Percentiles rank a stretch among this genome's conserved stretches.
Evolutionary conservation across 768 basidiomycete species (phyloP).

Genomic region (Stropharia rugosoannulata): DNA sequence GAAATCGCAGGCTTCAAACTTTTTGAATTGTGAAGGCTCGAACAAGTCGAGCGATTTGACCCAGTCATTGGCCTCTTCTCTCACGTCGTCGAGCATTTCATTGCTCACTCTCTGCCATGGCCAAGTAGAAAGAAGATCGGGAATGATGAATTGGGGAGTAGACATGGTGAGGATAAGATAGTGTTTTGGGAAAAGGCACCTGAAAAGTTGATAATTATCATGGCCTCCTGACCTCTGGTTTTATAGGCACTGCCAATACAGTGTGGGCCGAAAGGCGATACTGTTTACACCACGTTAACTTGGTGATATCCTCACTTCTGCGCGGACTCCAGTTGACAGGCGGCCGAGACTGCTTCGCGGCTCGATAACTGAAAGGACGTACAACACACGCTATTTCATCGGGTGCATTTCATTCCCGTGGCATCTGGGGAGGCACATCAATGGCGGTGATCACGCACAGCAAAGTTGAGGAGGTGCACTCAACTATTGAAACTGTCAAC

Average conservation of each 20-base stretch:
- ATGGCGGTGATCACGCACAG: too few species aligned
- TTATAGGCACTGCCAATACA: background rate
- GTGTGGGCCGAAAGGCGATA: too few species aligned
- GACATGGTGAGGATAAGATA: background rate
- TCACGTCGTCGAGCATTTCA: slow-evolving; percentile 8
- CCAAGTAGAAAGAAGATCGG: slow-evolving; percentile 18
- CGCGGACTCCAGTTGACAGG: too few species aligned
- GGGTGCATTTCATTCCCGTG: too few species aligned
- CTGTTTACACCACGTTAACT: too few species aligned
- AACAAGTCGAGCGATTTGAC: slow-evolving; percentile 16
- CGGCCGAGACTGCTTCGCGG: too few species aligned
- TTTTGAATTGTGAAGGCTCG: slow-evolving; percentile 16
- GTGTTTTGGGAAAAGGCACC: background rate
- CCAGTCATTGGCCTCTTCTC: slow-evolving; percentile 16
- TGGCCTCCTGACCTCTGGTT: background rate
- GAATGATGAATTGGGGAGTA: slow-evolving; percentile 12
- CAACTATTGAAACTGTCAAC: too few species aligned
- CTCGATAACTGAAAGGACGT: too few species aligned
- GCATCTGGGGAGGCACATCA: too few species aligned
- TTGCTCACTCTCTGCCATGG: slow-evolving; percentile 19
- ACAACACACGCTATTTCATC: too few species aligned
- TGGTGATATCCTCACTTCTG: too few species aligned
- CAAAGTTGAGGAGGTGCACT: too few species aligned
- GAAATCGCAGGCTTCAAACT: slow-evolving; percentile 22
- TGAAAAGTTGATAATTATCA: background rate